phyloP scores from a whole-genome alignment of 202 grass and related monocot species.

The Zoysia matrella region DNA sequence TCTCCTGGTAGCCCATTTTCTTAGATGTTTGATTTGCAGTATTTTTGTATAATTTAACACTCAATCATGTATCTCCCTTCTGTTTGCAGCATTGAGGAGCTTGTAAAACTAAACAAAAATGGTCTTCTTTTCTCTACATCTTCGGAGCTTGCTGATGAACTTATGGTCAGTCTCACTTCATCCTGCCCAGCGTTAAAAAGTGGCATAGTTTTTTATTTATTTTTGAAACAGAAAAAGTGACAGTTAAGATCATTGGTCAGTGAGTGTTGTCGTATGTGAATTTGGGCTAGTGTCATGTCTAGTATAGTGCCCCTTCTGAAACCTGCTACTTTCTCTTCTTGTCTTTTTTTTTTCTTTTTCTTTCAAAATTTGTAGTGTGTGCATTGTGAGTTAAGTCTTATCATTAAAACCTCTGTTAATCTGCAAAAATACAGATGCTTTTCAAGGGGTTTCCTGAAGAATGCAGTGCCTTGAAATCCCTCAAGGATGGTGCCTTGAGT shows the following conservation, averaged over 20 bases:
- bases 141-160: constrained; percentile 96
- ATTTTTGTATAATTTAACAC: constrained; percentile 27
- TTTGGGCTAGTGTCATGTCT: neutral
- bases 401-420: constrained; percentile 2
- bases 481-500: constrained; percentile 74
- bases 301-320: neutral
- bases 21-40: constrained; percentile 36
- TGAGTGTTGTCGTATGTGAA: neutral
- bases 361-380: constrained; percentile 10
- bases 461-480: constrained; percentile 66
- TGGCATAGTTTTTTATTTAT: neutral
- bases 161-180: constrained; percentile 66
- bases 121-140: constrained; percentile 92
- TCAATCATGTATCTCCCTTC: constrained; percentile 30
- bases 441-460: constrained; percentile 92
- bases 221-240: neutral
- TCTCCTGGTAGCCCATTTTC: constrained; percentile 73
- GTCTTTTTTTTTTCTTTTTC: neutral
- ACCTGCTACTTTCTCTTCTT: neutral
- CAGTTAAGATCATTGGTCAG: neutral
- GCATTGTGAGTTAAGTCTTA: neutral
- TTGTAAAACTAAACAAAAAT: constrained; percentile 85
- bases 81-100: constrained; percentile 84
- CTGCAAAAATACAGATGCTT: constrained; percentile 70
- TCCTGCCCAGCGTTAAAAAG: neutral